Percentiles rank a stretch among this genome's conserved stretches.
Conservation (phyloP, 768 basidiomycete genomes). For the Pleurotus eryngii region DNA sequence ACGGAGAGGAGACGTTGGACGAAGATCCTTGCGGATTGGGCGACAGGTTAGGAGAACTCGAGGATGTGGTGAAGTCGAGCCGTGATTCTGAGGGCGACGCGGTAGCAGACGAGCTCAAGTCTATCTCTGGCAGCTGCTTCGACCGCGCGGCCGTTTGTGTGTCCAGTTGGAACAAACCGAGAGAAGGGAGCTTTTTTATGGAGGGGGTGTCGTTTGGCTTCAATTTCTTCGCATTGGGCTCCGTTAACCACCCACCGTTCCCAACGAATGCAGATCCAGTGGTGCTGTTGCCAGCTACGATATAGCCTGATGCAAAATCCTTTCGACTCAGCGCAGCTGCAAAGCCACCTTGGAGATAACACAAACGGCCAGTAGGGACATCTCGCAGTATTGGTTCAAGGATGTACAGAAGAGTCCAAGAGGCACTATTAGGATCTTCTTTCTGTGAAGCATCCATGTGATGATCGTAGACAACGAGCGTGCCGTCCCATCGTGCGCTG, state of each 20-base stretch:
- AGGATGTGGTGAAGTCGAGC: not conserved
- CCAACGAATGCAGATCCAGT: not conserved
- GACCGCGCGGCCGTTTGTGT: conserved; percentile 51
- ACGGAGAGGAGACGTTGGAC: conserved; percentile 4
- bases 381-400: conserved; percentile 51
- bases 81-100: conserved; percentile 24
- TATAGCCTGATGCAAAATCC: not conserved
- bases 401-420: conserved; percentile 71
- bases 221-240: not conserved
- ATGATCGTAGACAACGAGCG: conserved; percentile 74
- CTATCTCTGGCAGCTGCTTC: conserved; percentile 55
- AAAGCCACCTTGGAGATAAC: conserved; percentile 75
- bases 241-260: not conserved
- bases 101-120: conserved; percentile 36
- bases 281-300: not conserved
- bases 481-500: conserved; percentile 60
- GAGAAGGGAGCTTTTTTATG: conserved; percentile 10
- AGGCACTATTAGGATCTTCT: conserved; percentile 48
- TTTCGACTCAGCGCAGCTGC: conserved; percentile 38
- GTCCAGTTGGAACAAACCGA: conserved; percentile 68
- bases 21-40: not conserved
- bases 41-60: not conserved
- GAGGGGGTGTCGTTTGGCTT: not conserved
- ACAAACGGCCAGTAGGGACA: conserved; percentile 43
- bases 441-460: conserved; percentile 70